Evolutionary conservation across 345 rosid species (phyloP).

Genomic region (Pugionium dolabratum): DNA sequence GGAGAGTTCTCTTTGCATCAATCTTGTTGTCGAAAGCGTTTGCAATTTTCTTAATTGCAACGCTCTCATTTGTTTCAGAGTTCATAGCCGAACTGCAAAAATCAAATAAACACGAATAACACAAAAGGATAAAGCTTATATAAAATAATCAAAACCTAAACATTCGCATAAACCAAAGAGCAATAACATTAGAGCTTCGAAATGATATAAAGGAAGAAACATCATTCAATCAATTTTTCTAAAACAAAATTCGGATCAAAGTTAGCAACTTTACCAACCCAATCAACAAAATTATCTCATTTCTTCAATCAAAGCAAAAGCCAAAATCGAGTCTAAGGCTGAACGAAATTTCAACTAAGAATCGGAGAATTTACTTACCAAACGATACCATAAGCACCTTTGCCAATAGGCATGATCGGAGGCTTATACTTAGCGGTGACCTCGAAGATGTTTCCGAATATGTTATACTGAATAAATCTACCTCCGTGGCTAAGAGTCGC

Average conservation of each 20-base stretch:
- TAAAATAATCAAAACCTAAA: neutral
- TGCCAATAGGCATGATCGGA: constrained; percentile 98
- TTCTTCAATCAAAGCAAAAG: neutral
- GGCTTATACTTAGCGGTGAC: constrained; percentile 97
- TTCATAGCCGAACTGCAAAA: constrained; percentile 75
- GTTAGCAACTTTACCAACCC: constrained; percentile 31
- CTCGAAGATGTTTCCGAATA: constrained; percentile 93
- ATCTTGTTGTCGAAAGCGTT: constrained; percentile 96
- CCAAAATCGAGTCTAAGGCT: neutral
- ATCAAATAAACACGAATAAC: constrained; percentile 3
- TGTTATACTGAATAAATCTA: constrained; percentile 90
- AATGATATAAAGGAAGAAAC: neutral
- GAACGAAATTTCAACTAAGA: neutral
- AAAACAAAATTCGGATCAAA: constrained; percentile 2
- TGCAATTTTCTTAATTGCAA: constrained; percentile 94
- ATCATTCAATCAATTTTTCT: neutral
- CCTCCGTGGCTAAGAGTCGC: constrained; percentile 93
- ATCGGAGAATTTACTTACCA: constrained; percentile 50
- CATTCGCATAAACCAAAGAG: neutral
- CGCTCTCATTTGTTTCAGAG: constrained; percentile 85
- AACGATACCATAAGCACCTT: constrained; percentile 99
- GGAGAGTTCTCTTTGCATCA: constrained; percentile 98
- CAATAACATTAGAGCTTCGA: constrained; percentile 6
- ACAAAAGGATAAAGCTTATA: constrained; percentile 22
- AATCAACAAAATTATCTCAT: constrained; percentile 15